Percentiles rank a stretch among this genome's conserved stretches.
phyloP scores from a whole-genome alignment of 139 green algal genomes.

The Micractinium sp. region DNA sequence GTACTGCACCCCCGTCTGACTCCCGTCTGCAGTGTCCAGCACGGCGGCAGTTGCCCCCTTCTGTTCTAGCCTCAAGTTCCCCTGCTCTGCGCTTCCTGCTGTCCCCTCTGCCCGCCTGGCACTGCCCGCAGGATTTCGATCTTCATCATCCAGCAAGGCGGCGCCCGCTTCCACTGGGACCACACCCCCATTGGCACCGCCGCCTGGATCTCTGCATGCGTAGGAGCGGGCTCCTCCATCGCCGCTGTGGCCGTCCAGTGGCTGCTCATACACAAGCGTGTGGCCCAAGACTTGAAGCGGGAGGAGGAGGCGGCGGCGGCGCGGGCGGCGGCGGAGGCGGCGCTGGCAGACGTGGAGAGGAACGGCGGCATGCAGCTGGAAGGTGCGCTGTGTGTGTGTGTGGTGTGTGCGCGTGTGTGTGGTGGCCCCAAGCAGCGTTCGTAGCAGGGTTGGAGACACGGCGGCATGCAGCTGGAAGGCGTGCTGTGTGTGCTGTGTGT shows the following conservation, averaged over 20 bases:
- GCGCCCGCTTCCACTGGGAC: slow-evolving; percentile 14
- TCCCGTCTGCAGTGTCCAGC: too few relatives aligned
- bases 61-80: too few relatives aligned
- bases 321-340: not conserved
- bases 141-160: slow-evolving; percentile 71
- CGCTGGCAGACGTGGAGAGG: not conserved
- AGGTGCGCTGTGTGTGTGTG: not conserved
- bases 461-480: not conserved
- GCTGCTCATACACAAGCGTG: slow-evolving; percentile 1
- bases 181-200: slow-evolving; percentile 20
- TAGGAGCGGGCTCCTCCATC: not conserved
- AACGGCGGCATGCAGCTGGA: not conserved
- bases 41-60: too few relatives aligned
- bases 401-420: too few relatives aligned
- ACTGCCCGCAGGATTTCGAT: slow-evolving; percentile 45
- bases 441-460: not conserved
- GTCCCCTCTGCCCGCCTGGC: too few relatives aligned
- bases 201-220: slow-evolving; percentile 26
- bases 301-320: slow-evolving; percentile 11
- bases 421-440: too few relatives aligned
- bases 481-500: too few relatives aligned
- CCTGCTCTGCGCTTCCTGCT: too few relatives aligned
- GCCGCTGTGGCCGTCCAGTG: not conserved
- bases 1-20: too few relatives aligned
- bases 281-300: not conserved